Conservation (phyloP, 495 filamentous ascomycete species). For the Neurospora cerealis region DNA sequence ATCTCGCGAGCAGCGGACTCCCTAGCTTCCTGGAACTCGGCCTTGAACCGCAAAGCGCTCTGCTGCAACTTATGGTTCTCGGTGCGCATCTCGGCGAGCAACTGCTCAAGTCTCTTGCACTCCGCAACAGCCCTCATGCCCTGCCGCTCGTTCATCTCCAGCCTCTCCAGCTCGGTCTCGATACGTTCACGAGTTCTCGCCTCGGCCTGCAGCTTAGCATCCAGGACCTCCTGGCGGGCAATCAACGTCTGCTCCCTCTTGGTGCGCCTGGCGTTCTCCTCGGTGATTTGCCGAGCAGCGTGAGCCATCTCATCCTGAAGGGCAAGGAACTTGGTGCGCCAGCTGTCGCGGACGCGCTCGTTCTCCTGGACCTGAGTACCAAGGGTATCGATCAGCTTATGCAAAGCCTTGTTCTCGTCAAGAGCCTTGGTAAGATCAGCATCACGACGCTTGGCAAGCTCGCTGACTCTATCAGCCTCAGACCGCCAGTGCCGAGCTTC, state of each 20-base stretch:
- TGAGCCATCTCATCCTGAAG: slow-evolving; percentile 77
- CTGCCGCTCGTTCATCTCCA: slow-evolving; percentile 68
- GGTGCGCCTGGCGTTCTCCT: slow-evolving; percentile 66
- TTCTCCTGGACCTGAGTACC: slow-evolving; percentile 75
- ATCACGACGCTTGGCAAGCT: slow-evolving; percentile 30
- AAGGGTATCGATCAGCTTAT: slow-evolving; percentile 56
- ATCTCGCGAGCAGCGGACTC: slow-evolving; percentile 67
- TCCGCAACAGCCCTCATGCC: slow-evolving; percentile 47
- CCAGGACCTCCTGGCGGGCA: slow-evolving; percentile 68
- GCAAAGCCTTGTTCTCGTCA: slow-evolving; percentile 43
- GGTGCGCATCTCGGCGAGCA: slow-evolving; percentile 52
- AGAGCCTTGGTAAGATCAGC: slow-evolving; percentile 30
- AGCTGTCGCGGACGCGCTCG: slow-evolving; percentile 62
- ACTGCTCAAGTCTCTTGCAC: slow-evolving; percentile 52
- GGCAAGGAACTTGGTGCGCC: slow-evolving; percentile 68
- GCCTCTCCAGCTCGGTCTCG: slow-evolving; percentile 63
- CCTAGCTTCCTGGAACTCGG: slow-evolving; percentile 73
- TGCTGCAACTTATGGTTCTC: slow-evolving; percentile 61
- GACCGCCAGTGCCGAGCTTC: slow-evolving; percentile 40
- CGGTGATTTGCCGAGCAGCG: slow-evolving; percentile 63
- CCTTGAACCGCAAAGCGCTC: slow-evolving; percentile 58
- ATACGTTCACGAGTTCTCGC: slow-evolving; percentile 66
- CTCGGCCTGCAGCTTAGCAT: slow-evolving; percentile 67
- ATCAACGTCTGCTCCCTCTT: slow-evolving; percentile 64
- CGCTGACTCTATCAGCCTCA: slow-evolving; percentile 35